Base-by-base conservation (phyloP, 108 stramenopile genomes). In the Cyclotella choctawhatcheeana region DNA sequence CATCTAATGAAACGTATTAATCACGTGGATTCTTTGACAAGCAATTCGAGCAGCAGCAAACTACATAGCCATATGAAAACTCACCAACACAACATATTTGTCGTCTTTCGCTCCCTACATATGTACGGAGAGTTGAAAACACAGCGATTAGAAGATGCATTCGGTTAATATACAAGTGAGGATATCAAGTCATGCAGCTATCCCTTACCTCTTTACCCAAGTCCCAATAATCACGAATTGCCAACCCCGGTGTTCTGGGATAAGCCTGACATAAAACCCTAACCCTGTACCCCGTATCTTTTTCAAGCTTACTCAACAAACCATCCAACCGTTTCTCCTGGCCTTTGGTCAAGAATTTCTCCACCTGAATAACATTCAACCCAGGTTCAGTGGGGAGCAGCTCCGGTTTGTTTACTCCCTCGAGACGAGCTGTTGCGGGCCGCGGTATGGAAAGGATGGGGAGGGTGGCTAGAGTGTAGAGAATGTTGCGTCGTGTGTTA, bases 381-480 rank as follows among this genome's bases (percentile, higher is more conserved):
- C 85, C 86, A 16, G 64, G 25, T 64, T 89, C 89, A 6, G 68
- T 56, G 0, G 93, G 93, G 12, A 94, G 77, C 7, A 94, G 79
- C 63, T 94, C 93, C n/a, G 93, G 93, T 31, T 85, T 81, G 75
- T 94, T 90, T 34, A 91, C 93, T 18, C 89, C 75, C 83, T 94
- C 93, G 44, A 91, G 76, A n/a, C 90, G 84, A 0, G 93, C 93
- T 21, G 33, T 43, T 1, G 89, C 90, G 10, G 84, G 78, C 31
- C 33, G 69, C 2, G 64, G n/a, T 21, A 59, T 53, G 2, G 77
- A 60, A 14, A 55, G 37, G 33, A 33, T 26, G 5, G 77, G 18
- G 29, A 67, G 37, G 29, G 56, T 37, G 21, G 66, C 65, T 31
- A 72, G 55, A 17, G 44, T 29, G 63, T 21, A 12, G 30, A 64